phyloP scores from a whole-genome alignment of 805 yeast genomes.

The Saitoella complicata region DNA sequence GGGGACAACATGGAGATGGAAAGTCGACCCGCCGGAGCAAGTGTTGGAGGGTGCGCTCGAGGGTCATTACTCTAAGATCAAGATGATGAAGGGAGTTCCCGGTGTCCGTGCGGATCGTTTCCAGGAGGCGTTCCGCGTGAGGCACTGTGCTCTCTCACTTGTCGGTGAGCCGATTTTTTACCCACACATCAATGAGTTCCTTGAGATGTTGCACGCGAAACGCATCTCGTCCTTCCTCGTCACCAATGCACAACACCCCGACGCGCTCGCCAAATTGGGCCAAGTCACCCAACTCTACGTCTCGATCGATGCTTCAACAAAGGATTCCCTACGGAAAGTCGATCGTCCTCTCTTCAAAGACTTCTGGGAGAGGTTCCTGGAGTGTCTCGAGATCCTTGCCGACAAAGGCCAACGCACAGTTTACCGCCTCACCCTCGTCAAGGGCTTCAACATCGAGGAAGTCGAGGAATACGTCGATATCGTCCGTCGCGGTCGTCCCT shows the following conservation, averaged over 20 bases:
- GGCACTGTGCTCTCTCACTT: conserved; percentile 79
- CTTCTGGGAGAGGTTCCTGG: conserved; percentile 76
- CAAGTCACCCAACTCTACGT: conserved; percentile 85
- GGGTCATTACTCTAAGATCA: conserved; percentile 83
- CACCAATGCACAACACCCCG: conserved; percentile 94
- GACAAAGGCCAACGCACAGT: conserved; percentile 75
- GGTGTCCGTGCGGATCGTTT: conserved; percentile 83
- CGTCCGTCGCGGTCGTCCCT: conserved; percentile 66
- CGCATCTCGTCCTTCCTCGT: conserved; percentile 77
- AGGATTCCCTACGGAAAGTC: conserved; percentile 58
- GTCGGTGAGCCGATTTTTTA: conserved; percentile 94
- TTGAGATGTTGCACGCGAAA: conserved; percentile 60
- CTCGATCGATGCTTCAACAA: conserved; percentile 87
- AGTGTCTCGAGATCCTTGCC: conserved; percentile 68
- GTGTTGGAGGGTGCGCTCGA: conserved; percentile 70
- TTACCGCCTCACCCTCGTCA: conserved; percentile 75
- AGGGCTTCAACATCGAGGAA: conserved; percentile 80
- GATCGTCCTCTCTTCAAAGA: conserved; percentile 65
- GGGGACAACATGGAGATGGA: conserved; percentile 94
- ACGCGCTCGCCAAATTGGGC: conserved; percentile 46
- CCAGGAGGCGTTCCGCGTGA: conserved; percentile 76
- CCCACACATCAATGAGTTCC: conserved; percentile 76
- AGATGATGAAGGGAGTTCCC: conserved; percentile 90
- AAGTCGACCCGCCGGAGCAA: conserved; percentile 74
- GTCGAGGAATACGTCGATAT: conserved; percentile 70